Base-by-base conservation (phyloP, 306 rosid genomes). In the Quercus glauca region DNA sequence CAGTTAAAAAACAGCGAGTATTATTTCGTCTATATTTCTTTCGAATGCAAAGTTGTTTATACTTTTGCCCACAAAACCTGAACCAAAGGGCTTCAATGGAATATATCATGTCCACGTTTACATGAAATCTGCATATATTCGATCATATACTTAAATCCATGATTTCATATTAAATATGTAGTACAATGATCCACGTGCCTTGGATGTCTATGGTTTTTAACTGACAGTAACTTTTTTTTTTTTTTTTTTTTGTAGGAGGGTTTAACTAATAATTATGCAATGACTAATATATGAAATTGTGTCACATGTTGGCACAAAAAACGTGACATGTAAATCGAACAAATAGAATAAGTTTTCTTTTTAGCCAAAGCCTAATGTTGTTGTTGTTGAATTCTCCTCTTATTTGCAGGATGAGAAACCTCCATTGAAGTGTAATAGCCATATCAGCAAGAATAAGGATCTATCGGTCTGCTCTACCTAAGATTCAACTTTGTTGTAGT, bases 351-450 rank as follows among this genome's bases (percentile, higher is more conserved):
- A 35, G 17, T 31, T 17, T 60, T 45, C 35, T 35, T 2, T 52
- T 71, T 12, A 13, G 49, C 52, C 55, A 80, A 12, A 43, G 19
- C 65, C 74, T 78, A 37, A 78, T 74, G 28, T 72, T 49, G 4
- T 1, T 76, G 26, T 72, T 28, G 5, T 1, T 69, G 45, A 23
- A 8, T 31, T 74, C 21, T 81, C 11, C 69, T 73, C 52, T 13
- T 25, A 19, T 53, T 74, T 85, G 79, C 92, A 95, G 99, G 94
- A 53, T 87, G 81, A 90, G 87, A 85, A 86, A 88, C 85, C 21
- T 90, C 77, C 80, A 86, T 63, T 92, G 89, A 90, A 80, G 49
- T 12, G 45, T 56, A 53, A 29, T 12, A 45, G 4, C 61, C 72
- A 13, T 63, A 57, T 73, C 76, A 18, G 75, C 76, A 74, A 67